Percentiles rank a stretch among this genome's conserved stretches.
These are phyloP conservation scores for Parascedosporium putredinis DNA, from an alignment of 2,329 filamentous ascomycete species.

Conservation along the genomic window DNA sequence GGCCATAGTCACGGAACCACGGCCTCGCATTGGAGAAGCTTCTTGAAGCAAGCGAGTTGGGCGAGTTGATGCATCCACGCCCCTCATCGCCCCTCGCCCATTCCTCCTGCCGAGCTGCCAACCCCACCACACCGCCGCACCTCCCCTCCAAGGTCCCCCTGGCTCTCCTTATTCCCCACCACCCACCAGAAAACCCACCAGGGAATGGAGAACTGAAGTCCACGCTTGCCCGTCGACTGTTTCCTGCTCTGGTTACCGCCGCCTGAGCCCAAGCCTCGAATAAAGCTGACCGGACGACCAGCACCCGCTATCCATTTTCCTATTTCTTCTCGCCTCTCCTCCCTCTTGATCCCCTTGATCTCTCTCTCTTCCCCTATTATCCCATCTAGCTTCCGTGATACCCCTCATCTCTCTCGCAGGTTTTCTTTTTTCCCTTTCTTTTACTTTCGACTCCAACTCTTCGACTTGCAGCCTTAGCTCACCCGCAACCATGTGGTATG, in stretches of 20 bases:
- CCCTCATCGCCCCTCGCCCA: background rate
- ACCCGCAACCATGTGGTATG: conserved; percentile 15
- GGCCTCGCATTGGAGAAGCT: background rate
- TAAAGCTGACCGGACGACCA: conserved; percentile 7
- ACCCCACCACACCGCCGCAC: conserved; percentile 2
- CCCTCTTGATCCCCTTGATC: background rate
- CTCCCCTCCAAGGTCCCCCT: background rate
- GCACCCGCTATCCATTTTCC: conserved; percentile 4
- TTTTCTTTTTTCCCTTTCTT: too few species aligned
- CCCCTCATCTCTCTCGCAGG: conserved; percentile 7
- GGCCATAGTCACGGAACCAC: too few species aligned
- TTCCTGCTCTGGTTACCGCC: conserved; percentile 6
- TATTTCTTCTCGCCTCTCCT: background rate
- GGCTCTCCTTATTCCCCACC: background rate
- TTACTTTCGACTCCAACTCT: conserved; percentile 5
- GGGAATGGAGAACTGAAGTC: background rate
- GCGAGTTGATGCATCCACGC: background rate
- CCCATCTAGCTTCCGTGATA: background rate
- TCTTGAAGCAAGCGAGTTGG: too few species aligned
- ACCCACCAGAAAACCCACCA: background rate
- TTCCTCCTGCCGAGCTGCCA: background rate
- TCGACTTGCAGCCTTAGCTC: conserved; percentile 2
- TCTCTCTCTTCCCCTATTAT: background rate
- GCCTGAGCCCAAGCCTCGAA: conserved; percentile 6
- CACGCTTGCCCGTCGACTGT: background rate